These are phyloP conservation scores for Nitzschia inconspicua DNA, from an alignment of 108 stramenopile species.

Conservation along the genomic window DNA sequence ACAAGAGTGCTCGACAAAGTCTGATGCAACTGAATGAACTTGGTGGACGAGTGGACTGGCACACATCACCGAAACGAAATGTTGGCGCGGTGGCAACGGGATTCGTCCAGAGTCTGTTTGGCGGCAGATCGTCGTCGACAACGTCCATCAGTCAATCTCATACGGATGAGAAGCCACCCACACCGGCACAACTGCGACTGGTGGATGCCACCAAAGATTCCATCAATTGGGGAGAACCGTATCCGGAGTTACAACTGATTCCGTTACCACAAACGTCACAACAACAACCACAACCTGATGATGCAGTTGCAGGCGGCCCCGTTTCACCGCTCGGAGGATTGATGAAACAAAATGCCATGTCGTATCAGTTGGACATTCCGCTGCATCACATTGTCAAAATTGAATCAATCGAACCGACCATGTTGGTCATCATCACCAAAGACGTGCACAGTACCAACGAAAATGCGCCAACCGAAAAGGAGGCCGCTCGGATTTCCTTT, in stretches of 20 bases:
- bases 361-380: constrained; percentile 26
- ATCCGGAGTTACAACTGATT: constrained; percentile 45
- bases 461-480: constrained; percentile 18
- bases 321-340: constrained; percentile 10
- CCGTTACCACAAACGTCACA: constrained; percentile 20
- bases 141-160: not conserved
- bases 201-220: constrained; percentile 41
- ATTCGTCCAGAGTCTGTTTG: constrained; percentile 47
- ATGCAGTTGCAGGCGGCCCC: constrained; percentile 5
- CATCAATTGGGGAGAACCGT: constrained; percentile 29
- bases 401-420: constrained; percentile 24
- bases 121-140: constrained; percentile 8
- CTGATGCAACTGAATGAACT: constrained; percentile 42
- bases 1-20: constrained; percentile 49
- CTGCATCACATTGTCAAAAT: constrained; percentile 35
- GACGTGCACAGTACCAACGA: constrained; percentile 34
- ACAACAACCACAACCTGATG: constrained; percentile 11
- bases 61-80: constrained; percentile 5
- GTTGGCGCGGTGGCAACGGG: constrained; percentile 16
- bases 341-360: constrained; percentile 13
- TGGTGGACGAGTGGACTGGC: constrained; percentile 44
- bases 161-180: constrained; percentile 9
- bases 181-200: constrained; percentile 7
- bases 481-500: constrained; percentile 28
- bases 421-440: constrained; percentile 23